Evolutionary conservation across 345 rosid species (phyloP), one percentile per base, ranked within the genome.

Genomic region (Heritiera fomes): DNA sequence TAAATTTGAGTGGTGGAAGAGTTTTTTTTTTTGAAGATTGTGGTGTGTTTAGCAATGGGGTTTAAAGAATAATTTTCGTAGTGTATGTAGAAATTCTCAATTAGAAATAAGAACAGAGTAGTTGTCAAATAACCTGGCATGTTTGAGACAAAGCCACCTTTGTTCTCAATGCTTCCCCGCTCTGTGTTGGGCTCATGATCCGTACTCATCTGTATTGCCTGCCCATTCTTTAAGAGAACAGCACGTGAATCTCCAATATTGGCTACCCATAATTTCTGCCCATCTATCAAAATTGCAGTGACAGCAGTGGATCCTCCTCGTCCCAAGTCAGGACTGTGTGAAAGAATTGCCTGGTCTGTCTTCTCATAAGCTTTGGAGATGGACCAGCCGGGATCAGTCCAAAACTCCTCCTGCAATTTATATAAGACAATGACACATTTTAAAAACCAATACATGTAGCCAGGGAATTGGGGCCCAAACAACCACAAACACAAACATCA

Each of bases 271-370:
- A 91, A 80, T 75, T 64, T 83, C 8, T 62, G 76, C 58, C 95
- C 95, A 79, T 89, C 86, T 34, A 89, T 75, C 75, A 91, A 81
- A 81, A 91, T 91, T 28, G 92, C 93, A 5, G 93, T 91, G 70
- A 91, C 93, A 7, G 95, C 93, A 8, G 95, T 91, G n/a, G 95
- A 91, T 7, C 95, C 95, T 30, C 95, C 95, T 34, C 91, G 89
- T 71, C 93, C 93, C 75, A 91, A 73, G 80, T 87, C 93, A 71
- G 91, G 82, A 73, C 77, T 78, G 72, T 87, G 87, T 8, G 95
- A 86, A 28, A 91, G 85, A 79, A 91, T 91, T 14, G 91, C 82
- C 73, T 88, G 86, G 83, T 91, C 95, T 52, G 95, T 91, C 77
- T 76, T 85, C 82, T 88, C 93, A 71, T 91, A 91, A 5, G 95